Conservation (phyloP, 352 stramenopile genomes). For the Peronospora destructor region DNA sequence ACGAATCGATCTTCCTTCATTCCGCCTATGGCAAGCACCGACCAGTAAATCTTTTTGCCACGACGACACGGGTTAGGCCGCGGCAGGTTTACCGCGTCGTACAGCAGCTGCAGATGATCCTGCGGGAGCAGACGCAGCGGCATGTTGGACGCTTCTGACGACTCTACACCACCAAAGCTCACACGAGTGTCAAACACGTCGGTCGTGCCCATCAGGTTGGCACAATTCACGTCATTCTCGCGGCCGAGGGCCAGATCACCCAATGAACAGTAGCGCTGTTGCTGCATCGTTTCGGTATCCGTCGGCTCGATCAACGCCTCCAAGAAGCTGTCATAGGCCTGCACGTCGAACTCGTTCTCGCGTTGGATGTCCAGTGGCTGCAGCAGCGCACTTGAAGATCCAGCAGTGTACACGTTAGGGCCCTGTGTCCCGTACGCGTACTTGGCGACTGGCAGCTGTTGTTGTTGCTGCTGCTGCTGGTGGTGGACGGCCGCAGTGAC, state of each 20-base stretch:
- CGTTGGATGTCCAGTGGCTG: conserved; percentile 48
- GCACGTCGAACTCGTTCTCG: conserved; percentile 43
- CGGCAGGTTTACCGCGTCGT: conserved; percentile 66
- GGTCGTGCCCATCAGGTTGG: conserved; percentile 9
- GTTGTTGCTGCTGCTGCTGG: conserved; percentile 13
- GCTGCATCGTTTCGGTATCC: conserved; percentile 23
- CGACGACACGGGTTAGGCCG: conserved; percentile 65
- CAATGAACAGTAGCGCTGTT: conserved; percentile 16
- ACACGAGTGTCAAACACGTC: conserved; percentile 19
- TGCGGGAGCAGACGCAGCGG: conserved; percentile 42
- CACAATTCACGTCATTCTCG: conserved; percentile 20
- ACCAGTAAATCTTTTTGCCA: conserved; percentile 73
- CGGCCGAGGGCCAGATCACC: conserved; percentile 6
- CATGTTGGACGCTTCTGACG: conserved; percentile 22
- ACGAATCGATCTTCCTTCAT: conserved; percentile 62
- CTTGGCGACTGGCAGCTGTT: conserved; percentile 21
- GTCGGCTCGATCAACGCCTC: conserved; percentile 48
- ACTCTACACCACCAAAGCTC: conserved; percentile 25
- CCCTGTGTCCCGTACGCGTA: conserved; percentile 27
- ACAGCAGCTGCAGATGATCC: conserved; percentile 52
- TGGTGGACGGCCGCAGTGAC: conserved; percentile 26
- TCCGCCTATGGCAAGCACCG: conserved; percentile 54
- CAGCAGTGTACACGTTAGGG: conserved; percentile 28
- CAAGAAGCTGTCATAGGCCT: conserved; percentile 50
- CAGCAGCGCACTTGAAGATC: conserved; percentile 39